Base-by-base conservation (phyloP, 2,329 filamentous ascomycete genomes). In the Fusarium bulbicola region DNA sequence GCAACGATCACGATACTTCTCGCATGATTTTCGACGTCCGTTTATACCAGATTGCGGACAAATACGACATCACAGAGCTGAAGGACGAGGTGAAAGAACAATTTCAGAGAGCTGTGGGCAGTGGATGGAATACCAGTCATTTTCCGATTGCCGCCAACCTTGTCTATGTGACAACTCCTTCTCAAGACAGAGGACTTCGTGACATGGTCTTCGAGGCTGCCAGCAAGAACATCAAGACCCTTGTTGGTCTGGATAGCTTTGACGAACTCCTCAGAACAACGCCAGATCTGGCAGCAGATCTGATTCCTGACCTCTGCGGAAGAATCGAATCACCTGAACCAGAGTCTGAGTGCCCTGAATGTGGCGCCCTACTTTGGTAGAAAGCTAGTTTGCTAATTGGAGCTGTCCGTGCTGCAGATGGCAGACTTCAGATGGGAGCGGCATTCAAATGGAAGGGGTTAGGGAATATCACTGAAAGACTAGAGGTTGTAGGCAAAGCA, bases 1-100 rank as follows among this genome's bases (percentile, higher is more conserved):
- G 3, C 3, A 50, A 34, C 21, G n/a, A 12, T 3, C 1, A 34
- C 1, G 30, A 16, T 2, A 50, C 47, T 14, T 7, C 47, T 0
- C 3, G 4, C 6, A 50, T 50, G 30, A 8, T 50, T 1, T 50
- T 52, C 2, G 30, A 52, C 30, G 47, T n/a, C 30, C 47, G 6
- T 2, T 20, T 52, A n/a, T 36, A 5, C 0, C 47, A 52, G 21
- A 52, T 52, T 14, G 47, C 30, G 2, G 47, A 52, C 3, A 52
- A 52, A 6, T 52, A 52, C 16, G 47, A 36, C 16, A 52, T 52
- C 13, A 0, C n/a, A 0, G 30, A 32, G 0, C 21, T 36, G 3
- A 52, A 5, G 30, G 3, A 30, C 0, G 47, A 36, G 30, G 32
- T 28, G 2, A 50, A 24, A 13, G 34, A 36, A 3, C 32, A 50